These are phyloP conservation scores for Larix sibirica DNA, from an alignment of 83 land plant species.

Conservation along the genomic window DNA sequence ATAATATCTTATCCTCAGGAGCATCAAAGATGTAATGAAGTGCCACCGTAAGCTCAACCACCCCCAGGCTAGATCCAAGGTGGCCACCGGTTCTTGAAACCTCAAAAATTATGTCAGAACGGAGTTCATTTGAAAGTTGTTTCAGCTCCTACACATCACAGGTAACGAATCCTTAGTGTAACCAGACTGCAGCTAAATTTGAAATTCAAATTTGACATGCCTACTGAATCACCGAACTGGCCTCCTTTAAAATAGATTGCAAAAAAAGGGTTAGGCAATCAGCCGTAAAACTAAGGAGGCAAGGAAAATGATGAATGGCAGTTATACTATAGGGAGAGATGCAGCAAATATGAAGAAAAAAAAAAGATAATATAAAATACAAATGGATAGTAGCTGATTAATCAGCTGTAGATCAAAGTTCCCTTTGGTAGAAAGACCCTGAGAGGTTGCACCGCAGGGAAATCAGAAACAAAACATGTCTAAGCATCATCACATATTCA, in stretches of 20 bases:
- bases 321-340: conserved; percentile 1
- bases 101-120: conserved; percentile 69
- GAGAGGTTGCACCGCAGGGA: neutral
- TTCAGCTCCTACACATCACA: conserved; percentile 54
- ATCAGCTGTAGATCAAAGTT: conserved; percentile 1
- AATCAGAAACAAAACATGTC: neutral
- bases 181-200: neutral
- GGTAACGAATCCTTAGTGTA: neutral
- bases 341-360: neutral
- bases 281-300: neutral
- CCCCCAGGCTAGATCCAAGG: conserved; percentile 77
- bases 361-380: neutral
- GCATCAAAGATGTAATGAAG: conserved; percentile 74
- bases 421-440: neutral
- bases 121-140: conserved; percentile 67
- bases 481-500: neutral
- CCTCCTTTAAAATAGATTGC: neutral
- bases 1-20: conserved; percentile 68
- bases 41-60: conserved; percentile 76
- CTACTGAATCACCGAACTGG: neutral
- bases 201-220: neutral
- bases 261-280: neutral
- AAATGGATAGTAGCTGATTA: neutral
- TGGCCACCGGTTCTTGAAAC: conserved; percentile 81
- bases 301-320: neutral